Base-by-base conservation (phyloP, 345 rosid species). In the Boechera stricta region DNA sequence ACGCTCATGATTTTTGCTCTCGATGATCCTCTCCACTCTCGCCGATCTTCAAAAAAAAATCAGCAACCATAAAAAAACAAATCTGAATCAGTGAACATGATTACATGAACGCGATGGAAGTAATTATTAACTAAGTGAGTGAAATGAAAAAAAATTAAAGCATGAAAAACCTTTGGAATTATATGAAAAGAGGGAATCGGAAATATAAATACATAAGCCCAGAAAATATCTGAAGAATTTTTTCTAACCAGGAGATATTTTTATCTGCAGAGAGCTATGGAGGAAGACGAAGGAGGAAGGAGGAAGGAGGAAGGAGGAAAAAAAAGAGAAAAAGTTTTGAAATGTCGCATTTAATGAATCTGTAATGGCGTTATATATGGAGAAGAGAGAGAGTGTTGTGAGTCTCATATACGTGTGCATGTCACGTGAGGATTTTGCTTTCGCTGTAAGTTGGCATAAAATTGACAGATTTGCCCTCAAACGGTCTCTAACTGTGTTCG, bases 381-480 rank as follows among this genome's bases (percentile, higher is more conserved):
- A 28, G 54, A 28, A 36, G 59, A 28, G 61, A 5, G 47, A 44
- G 48, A 12, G 48, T 4, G 49, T 4, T 10, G 16, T 0, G 77
- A 7, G 48, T 24, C 10, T 39, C 4, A 2, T 5, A 21, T 16
- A 16, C 79, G 56, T 51, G 74, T 76, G 74, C 48, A 39, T 41
- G 57, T 68, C 79, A 76, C 74, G 79, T 76, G 67, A 26, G 56
- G 61, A 8, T 5, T 8, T 59, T 58, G 21, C 73, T 42, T 67
- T 21, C 54, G 16, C 61, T 12, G 45, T 69, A 76, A 76, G 69
- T 51, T 75, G 60, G n/a, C 3, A 21, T 24, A 2, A 2, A 0
- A 39, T 28, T 49, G 54, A 75, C 79, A 51, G 32, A 49, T 28
- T 51, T 76, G 62, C 69, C 74, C 79, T 76, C 79, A 76, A 60